Base-by-base conservation (phyloP, 2,329 filamentous ascomycete genomes). In the Basipetospora sp. region DNA sequence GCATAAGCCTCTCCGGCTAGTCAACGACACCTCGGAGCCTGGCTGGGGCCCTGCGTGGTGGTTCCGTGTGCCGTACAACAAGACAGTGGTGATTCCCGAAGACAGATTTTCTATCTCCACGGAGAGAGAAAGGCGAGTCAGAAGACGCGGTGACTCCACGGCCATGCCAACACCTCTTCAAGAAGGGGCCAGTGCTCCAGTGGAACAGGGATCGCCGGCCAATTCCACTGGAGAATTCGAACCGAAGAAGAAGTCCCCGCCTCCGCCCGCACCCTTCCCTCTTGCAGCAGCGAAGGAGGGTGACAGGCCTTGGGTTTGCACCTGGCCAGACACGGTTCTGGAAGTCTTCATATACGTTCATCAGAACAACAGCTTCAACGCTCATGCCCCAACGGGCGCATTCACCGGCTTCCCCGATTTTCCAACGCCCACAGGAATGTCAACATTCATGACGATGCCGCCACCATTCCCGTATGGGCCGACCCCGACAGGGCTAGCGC, bases 291-390 rank as follows among this genome's bases (percentile, higher is more conserved):
- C 58, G 1, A 49, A 59, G 41, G 50, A 52, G 0, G 71, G 70
- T 2, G 69, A 74, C 33, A 65, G 56, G 41, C 65, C 67, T 1
- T 76, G 71, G 71, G 59, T 75, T 16, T 76, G 71, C 48, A 65
- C 58, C 2, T 76, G 71, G 71, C 66, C 69, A 2, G 57, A 63
- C 19, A 73, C 69, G 1, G 56, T 62, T 3, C 55, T 75, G 4
- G 69, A 75, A 36, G 52, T 73, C 3, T 72, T 73, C 45, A 67
- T 76, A 29, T 76, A 73, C 43, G 60, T 69, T 1, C 54, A 56
- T 17, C 66, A 73, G 45, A 71, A 67, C 45, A 61, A 57, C 38
- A 69, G 62, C 44, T 51, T 35, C 43, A 17, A 30, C 43, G 9
- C 35, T 38, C 3, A 29, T 8, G 31, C 36, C 4, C 16, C 13